phyloP scores from a whole-genome alignment of 768 basidiomycete species.

The Lepiota subincarnata region DNA sequence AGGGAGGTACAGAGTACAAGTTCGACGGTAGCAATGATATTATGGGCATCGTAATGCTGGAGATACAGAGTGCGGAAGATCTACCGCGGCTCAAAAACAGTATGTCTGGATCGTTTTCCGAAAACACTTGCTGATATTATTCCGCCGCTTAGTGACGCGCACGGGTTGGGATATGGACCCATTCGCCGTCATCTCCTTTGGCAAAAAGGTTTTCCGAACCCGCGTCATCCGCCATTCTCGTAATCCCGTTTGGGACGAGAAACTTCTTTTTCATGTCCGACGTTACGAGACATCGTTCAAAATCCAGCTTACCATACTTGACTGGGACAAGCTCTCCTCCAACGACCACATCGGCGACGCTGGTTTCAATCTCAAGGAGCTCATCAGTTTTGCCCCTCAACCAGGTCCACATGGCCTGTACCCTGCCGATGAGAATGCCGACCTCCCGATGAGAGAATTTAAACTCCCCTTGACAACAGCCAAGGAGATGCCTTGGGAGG shows the following conservation, averaged over 20 bases:
- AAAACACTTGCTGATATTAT: background rate
- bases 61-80: slow-evolving; percentile 81
- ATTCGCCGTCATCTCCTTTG: slow-evolving; percentile 93
- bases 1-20: slow-evolving; percentile 36
- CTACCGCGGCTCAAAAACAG: slow-evolving; percentile 85
- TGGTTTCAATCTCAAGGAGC: slow-evolving; percentile 63
- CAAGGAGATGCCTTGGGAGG: slow-evolving; percentile 68
- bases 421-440: slow-evolving; percentile 45
- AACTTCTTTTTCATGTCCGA: slow-evolving; percentile 91
- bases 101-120: slow-evolving; percentile 34
- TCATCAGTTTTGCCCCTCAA: slow-evolving; percentile 64
- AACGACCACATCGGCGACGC: slow-evolving; percentile 90
- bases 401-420: slow-evolving; percentile 60
- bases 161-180: slow-evolving; percentile 97
- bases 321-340: slow-evolving; percentile 92
- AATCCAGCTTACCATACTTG: slow-evolving; percentile 78
- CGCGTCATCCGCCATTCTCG: slow-evolving; percentile 77
- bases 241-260: slow-evolving; percentile 93
- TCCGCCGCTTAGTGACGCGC: slow-evolving; percentile 58
- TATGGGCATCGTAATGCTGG: slow-evolving; percentile 91
- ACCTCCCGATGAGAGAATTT: slow-evolving; percentile 72
- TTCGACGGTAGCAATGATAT: slow-evolving; percentile 76
- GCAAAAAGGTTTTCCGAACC: slow-evolving; percentile 95
- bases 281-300: slow-evolving; percentile 78
- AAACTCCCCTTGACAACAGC: slow-evolving; percentile 56